Conservation (phyloP, 495 filamentous ascomycete species). For the Penicillium paradoxum region DNA sequence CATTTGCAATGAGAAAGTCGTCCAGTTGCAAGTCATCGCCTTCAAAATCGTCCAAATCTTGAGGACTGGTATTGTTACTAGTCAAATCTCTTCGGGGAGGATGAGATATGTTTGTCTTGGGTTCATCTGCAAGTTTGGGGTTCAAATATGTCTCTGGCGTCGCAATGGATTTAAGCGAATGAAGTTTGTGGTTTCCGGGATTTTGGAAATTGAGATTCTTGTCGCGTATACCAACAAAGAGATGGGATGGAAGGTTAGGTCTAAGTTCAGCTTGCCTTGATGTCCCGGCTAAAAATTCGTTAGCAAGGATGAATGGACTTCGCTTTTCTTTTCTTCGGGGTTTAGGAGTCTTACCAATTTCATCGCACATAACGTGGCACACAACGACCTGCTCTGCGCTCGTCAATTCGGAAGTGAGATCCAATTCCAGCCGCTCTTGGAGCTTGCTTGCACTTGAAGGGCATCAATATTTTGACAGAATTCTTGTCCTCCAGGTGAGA, state of each 20-base stretch:
- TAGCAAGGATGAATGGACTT: neutral
- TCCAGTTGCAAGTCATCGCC: slow-evolving; percentile 53
- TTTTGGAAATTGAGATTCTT: neutral
- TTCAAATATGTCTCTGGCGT: neutral
- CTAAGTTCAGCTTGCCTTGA: slow-evolving; percentile 55
- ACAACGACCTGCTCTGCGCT: slow-evolving; percentile 52
- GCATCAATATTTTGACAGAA: neutral
- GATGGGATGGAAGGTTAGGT: slow-evolving; percentile 52
- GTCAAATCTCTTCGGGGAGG: slow-evolving; percentile 4
- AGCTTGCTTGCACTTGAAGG: slow-evolving; percentile 58
- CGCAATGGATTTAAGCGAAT: neutral
- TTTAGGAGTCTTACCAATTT: slow-evolving; percentile 57
- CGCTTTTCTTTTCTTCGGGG: neutral
- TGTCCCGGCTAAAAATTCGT: slow-evolving; percentile 62
- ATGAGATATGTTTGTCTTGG: slow-evolving; percentile 4
- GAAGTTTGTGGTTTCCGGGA: neutral
- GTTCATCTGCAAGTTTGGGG: neutral
- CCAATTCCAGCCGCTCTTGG: slow-evolving; percentile 55
- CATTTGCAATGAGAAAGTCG: slow-evolving; percentile 46
- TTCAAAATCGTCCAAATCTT: slow-evolving; percentile 44
- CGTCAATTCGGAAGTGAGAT: slow-evolving; percentile 56
- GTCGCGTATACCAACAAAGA: slow-evolving; percentile 42
- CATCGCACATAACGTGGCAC: slow-evolving; percentile 82
- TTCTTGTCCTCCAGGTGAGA: neutral
- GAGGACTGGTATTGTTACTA: slow-evolving; percentile 3